Evolutionary conservation across 352 stramenopile genomes (phyloP).

Genomic region (Phytophthora europaea): DNA sequence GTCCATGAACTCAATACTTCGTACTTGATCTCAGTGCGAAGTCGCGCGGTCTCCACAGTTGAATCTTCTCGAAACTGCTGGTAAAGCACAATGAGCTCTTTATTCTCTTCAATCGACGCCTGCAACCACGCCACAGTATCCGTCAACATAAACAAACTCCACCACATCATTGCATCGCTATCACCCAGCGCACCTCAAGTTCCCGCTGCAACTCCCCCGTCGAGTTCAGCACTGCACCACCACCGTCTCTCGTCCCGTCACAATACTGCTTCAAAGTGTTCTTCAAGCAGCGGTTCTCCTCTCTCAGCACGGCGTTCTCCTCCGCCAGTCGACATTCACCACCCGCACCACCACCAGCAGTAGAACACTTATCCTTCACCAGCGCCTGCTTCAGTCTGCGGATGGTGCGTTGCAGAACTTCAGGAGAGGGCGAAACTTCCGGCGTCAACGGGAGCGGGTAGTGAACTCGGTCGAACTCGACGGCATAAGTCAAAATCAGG

Average conservation of each 20-base stretch:
- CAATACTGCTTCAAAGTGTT: conserved; percentile 73
- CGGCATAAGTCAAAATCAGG: conserved; percentile 95
- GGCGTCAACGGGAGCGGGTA: conserved; percentile 91
- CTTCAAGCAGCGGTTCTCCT: conserved; percentile 78
- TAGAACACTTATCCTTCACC: conserved; percentile 16
- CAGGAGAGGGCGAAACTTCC: conserved; percentile 69
- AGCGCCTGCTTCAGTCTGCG: conserved; percentile 55
- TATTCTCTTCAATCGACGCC: conserved; percentile 76
- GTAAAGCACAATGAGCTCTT: conserved; percentile 79
- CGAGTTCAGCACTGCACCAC: conserved; percentile 25
- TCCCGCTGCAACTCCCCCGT: conserved; percentile 64
- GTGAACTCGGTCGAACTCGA: conserved; percentile 95
- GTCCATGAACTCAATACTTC: not conserved
- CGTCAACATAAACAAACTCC: not conserved
- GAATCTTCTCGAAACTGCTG: conserved; percentile 76
- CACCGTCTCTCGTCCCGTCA: conserved; percentile 15
- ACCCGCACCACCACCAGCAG: not conserved
- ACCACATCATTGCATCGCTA: not conserved
- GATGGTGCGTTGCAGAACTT: conserved; percentile 88
- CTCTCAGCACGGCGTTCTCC: conserved; percentile 57
- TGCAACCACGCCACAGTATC: conserved; percentile 17
- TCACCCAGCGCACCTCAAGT: conserved; percentile 33
- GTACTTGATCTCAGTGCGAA: conserved; percentile 73
- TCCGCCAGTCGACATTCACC: conserved; percentile 33
- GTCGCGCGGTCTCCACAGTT: conserved; percentile 48